These are phyloP conservation scores for Boletus rex-veris DNA, from an alignment of 768 basidiomycete genomes.

Conservation along the genomic window DNA sequence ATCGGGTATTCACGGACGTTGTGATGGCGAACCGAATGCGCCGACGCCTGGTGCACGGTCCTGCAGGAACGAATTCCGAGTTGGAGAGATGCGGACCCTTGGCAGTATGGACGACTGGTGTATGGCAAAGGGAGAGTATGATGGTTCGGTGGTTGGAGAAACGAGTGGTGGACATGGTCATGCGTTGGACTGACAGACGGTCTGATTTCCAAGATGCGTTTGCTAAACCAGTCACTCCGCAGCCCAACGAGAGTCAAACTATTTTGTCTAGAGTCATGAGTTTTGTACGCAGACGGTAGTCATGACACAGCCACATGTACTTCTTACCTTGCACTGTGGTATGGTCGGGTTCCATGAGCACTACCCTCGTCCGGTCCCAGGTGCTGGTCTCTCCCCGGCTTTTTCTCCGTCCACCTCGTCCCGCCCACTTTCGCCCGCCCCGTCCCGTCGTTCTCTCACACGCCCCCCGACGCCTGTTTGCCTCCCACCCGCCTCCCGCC, in stretches of 20 bases:
- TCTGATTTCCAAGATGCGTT: neutral
- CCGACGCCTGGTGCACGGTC: constrained; percentile 2
- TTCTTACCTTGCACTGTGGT: too few relatives aligned
- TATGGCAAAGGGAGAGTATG: constrained; percentile 67
- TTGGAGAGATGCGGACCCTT: constrained; percentile 45
- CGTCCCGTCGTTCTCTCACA: neutral
- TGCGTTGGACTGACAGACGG: constrained; percentile 34
- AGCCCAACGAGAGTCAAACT: neutral
- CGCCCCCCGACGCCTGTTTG: constrained; percentile 7
- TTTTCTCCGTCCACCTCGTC: neutral
- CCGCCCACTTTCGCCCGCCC: neutral
- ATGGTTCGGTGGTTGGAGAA: constrained; percentile 59
- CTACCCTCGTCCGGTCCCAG: neutral
- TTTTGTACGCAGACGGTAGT: neutral
- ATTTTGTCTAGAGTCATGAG: neutral
- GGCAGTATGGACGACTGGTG: constrained; percentile 65
- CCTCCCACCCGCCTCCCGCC: constrained; percentile 4
- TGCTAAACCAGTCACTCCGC: neutral
- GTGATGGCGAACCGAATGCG: constrained; percentile 78
- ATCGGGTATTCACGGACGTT: constrained; percentile 89
- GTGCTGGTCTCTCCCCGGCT: neutral
- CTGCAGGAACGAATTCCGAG: neutral
- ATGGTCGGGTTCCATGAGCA: neutral
- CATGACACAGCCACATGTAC: neutral
- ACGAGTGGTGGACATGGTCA: constrained; percentile 43